Conservation (phyloP, 75 land plant genomes). For the Cunninghamia lanceolata region DNA sequence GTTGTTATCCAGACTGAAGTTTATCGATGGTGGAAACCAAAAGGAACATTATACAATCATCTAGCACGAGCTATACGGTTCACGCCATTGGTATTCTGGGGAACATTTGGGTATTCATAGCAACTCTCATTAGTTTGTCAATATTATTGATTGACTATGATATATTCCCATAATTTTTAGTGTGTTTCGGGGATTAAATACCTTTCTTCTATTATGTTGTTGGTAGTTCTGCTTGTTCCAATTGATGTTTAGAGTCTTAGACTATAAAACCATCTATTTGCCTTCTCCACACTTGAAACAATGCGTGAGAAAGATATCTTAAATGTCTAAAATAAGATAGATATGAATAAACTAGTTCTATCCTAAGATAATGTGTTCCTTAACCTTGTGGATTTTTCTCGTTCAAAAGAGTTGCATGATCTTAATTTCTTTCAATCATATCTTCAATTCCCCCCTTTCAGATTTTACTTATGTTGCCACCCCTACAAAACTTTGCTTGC, state of each 20-base stretch:
- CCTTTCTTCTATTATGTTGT: background rate
- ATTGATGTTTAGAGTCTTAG: background rate
- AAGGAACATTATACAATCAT: slow-evolving; percentile 55
- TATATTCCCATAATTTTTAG: background rate
- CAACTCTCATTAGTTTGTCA: background rate
- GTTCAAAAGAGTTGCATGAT: background rate
- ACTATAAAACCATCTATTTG: background rate
- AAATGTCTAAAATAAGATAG: background rate
- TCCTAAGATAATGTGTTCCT: background rate
- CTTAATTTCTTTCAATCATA: background rate
- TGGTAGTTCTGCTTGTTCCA: background rate
- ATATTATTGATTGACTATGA: background rate
- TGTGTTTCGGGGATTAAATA: background rate
- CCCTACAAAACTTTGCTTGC: no score
- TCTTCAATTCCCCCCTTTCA: background rate
- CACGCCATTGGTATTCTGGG: slow-evolving; percentile 90
- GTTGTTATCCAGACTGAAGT: slow-evolving; percentile 25
- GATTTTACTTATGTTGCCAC: no score
- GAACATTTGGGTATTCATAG: slow-evolving; percentile 67
- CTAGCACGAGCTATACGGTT: slow-evolving; percentile 67
- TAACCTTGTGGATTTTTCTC: background rate
- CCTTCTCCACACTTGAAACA: background rate
- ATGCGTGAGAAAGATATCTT: background rate
- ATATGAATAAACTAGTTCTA: background rate
- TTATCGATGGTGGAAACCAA: slow-evolving; percentile 84